A percentile compares a stretch with the other conserved stretches of the same genome.
phyloP scores from a whole-genome alignment of 495 filamentous ascomycete genomes.

The Daldinia concentrica region DNA sequence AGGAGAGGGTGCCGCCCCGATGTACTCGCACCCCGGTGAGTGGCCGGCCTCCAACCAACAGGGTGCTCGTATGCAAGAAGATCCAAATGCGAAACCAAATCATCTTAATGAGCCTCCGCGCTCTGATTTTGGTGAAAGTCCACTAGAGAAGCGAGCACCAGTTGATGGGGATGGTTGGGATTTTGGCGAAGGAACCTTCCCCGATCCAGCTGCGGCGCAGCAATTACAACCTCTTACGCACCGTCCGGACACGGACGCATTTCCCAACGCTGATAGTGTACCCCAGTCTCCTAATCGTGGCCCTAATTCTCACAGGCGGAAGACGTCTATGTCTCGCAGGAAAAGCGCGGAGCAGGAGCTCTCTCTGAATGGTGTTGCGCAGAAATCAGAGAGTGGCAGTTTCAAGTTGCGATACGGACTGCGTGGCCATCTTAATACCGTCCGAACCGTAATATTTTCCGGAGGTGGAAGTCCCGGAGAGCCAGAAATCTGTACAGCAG shows the following conservation, averaged over 20 bases:
- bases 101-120: conserved; percentile 55
- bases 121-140: conserved; percentile 50
- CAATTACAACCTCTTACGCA: conserved; percentile 55
- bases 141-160: conserved; percentile 47
- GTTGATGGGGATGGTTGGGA: conserved; percentile 84
- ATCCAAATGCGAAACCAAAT: conserved; percentile 63
- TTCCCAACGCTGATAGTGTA: conserved; percentile 82
- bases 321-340: conserved; percentile 71
- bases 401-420: conserved; percentile 96
- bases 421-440: conserved; percentile 90
- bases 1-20: conserved; percentile 44
- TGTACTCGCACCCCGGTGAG: conserved; percentile 50
- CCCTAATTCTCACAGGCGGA: conserved; percentile 78
- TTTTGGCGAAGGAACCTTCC: conserved; percentile 78
- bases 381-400: conserved; percentile 68
- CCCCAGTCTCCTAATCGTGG: conserved; percentile 81
- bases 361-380: conserved; percentile 54
- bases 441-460: conserved; percentile 93
- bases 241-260: conserved; percentile 83
- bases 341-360: conserved; percentile 66
- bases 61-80: conserved; percentile 60
- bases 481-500: conserved; percentile 95
- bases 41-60: conserved; percentile 54
- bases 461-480: conserved; percentile 93
- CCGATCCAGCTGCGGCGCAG: conserved; percentile 55